phyloP scores from a whole-genome alignment of 805 yeast species.

The Starmerella apicola region DNA sequence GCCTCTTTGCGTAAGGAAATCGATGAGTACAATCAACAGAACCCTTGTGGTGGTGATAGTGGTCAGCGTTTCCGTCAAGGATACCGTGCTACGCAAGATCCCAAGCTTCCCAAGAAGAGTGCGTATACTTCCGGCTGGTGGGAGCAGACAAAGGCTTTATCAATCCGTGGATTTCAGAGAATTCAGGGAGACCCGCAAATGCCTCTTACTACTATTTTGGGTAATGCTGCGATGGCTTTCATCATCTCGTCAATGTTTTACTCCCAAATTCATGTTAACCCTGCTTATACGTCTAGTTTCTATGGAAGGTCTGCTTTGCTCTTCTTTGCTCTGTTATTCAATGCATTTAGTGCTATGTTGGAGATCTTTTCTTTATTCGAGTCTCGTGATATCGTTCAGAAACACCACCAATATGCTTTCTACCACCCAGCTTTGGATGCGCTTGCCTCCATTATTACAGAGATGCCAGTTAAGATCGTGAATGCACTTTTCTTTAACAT shows the following conservation, averaged over 20 bases:
- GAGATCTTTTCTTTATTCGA: constrained; percentile 40
- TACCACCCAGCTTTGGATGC: constrained; percentile 69
- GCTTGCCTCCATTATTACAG: constrained; percentile 46
- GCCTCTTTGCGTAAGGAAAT: constrained; percentile 34
- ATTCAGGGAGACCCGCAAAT: constrained; percentile 45
- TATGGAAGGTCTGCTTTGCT: constrained; percentile 54
- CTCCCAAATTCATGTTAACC: constrained; percentile 29
- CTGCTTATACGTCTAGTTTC: constrained; percentile 41
- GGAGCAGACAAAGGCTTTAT: constrained; percentile 40
- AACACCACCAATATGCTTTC: constrained; percentile 59
- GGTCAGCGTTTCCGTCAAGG: constrained; percentile 32
- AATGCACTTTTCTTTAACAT: constrained; percentile 36
- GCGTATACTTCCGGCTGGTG: constrained; percentile 34
- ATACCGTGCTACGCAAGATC: constrained; percentile 30
- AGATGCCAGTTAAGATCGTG: constrained; percentile 47
- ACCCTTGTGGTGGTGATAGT: constrained; percentile 22
- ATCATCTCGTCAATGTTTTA: constrained; percentile 53
- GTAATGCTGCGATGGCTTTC: constrained; percentile 45
- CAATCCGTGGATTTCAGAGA: constrained; percentile 43
- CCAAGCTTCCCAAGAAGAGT: constrained; percentile 30
- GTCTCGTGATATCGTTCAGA: constrained; percentile 48
- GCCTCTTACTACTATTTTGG: constrained; percentile 34
- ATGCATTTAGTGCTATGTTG: constrained; percentile 47
- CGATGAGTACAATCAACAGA: constrained; percentile 30
- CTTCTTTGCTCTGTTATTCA: constrained; percentile 48